A percentile compares a stretch with the other conserved stretches of the same genome.
Evolutionary conservation across 805 yeast genomes (phyloP).

Genomic region (Metschnikowia similis): DNA sequence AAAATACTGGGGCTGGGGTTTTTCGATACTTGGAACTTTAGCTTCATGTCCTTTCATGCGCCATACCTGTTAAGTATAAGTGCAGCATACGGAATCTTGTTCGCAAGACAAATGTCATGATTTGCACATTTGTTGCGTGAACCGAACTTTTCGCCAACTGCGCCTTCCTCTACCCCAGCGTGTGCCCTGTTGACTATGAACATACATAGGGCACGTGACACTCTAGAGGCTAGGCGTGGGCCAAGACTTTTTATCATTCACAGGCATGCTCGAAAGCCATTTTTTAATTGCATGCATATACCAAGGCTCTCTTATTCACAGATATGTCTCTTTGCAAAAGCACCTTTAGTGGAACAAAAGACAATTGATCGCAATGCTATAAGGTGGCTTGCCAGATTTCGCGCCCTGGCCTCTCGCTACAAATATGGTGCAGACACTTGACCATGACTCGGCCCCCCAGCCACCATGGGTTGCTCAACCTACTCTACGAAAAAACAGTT

Average conservation of each 20-base stretch:
- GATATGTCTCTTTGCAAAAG: background rate
- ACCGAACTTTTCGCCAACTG: background rate
- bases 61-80: background rate
- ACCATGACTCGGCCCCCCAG: slow-evolving; percentile 9
- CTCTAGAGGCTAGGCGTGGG: background rate
- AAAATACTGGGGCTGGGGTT: too few species aligned
- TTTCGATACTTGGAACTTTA: background rate
- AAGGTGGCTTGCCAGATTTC: background rate
- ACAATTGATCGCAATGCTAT: background rate
- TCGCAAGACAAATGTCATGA: background rate
- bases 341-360: background rate
- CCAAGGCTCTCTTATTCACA: background rate
- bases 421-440: background rate
- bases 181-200: background rate
- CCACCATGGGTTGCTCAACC: slow-evolving; percentile 25
- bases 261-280: too few species aligned
- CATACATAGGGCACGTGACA: background rate
- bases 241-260: too few species aligned
- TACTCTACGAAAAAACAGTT: slow-evolving; percentile 28
- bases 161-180: background rate
- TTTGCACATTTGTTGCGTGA: background rate
- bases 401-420: background rate
- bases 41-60: background rate
- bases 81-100: background rate
- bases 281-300: background rate